These are phyloP conservation scores for Aspergillus sp. DNA, from an alignment of 2,329 filamentous ascomycete species.

Conservation along the genomic window DNA sequence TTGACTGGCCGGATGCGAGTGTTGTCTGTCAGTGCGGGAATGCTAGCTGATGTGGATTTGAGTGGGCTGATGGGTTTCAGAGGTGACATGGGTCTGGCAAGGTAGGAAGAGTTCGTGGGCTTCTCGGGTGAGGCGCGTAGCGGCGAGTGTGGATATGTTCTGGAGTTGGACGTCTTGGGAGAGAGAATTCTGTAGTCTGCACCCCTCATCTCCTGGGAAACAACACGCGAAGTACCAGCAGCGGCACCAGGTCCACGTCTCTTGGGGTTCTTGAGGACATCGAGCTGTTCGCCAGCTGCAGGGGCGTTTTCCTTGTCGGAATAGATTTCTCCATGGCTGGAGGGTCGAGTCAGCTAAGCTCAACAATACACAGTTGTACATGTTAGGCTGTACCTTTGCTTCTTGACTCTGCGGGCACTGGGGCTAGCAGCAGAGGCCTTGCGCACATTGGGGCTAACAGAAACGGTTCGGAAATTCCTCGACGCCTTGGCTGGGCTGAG, in stretches of 20 bases:
- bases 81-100: slow-evolving; percentile 63
- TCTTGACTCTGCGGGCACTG: slow-evolving; percentile 32
- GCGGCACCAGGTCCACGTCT: slow-evolving; percentile 55
- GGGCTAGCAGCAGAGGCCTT: slow-evolving; percentile 30
- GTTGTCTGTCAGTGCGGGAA: slow-evolving; percentile 14
- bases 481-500: slow-evolving; percentile 32
- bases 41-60: slow-evolving; percentile 30
- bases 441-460: slow-evolving; percentile 31
- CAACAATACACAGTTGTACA: not conserved
- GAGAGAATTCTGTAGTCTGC: slow-evolving; percentile 68
- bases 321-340: slow-evolving; percentile 64
- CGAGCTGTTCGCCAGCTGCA: slow-evolving; percentile 39
- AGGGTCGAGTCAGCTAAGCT: slow-evolving; percentile 17
- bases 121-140: slow-evolving; percentile 48
- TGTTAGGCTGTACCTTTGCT: slow-evolving; percentile 31
- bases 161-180: slow-evolving; percentile 78
- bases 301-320: slow-evolving; percentile 75
- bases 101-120: slow-evolving; percentile 54
- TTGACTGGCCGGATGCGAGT: slow-evolving; percentile 28
- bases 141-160: slow-evolving; percentile 62
- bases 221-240: slow-evolving; percentile 42
- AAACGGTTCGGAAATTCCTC: slow-evolving; percentile 31
- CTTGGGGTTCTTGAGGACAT: slow-evolving; percentile 67
- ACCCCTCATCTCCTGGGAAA: slow-evolving; percentile 46
- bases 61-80: slow-evolving; percentile 55